Evolutionary conservation across 2,329 filamentous ascomycete species (phyloP).

Genomic region (Ascochyta pisi): DNA sequence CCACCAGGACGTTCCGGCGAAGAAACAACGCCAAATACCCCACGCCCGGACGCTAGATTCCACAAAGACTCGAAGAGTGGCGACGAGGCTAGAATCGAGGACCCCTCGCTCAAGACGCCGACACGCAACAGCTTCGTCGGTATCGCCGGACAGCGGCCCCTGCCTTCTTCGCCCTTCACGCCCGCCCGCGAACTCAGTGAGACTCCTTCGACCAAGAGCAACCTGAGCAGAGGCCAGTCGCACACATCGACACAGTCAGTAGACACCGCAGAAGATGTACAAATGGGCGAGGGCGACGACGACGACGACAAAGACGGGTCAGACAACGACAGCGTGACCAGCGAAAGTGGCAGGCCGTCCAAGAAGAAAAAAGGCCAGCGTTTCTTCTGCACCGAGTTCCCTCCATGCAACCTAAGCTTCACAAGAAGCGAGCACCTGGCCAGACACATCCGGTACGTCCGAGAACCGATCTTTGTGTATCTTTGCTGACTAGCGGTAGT

Average conservation of each 20-base stretch:
- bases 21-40: conserved; percentile 64
- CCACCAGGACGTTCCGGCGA: conserved; percentile 57
- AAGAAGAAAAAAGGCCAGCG: conserved; percentile 98
- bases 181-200: conserved; percentile 56
- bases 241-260: conserved; percentile 67
- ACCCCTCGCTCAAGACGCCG: conserved; percentile 64
- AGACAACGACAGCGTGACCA: conserved; percentile 58
- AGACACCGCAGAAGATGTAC: conserved; percentile 72
- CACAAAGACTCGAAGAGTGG: conserved; percentile 47
- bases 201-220: conserved; percentile 44
- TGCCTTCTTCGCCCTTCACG: conserved; percentile 53
- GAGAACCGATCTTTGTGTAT: background rate
- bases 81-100: conserved; percentile 49
- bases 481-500: conserved; percentile 56
- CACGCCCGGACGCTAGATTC: conserved; percentile 54
- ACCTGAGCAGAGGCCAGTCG: conserved; percentile 63
- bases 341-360: conserved; percentile 72
- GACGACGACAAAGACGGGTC: conserved; percentile 68
- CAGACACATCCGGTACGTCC: conserved; percentile 81
- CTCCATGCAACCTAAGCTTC: conserved; percentile 92
- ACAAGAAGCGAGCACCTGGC: conserved; percentile 95
- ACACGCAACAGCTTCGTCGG: conserved; percentile 63
- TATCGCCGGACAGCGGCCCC: conserved; percentile 54
- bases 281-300: conserved; percentile 75
- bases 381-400: conserved; percentile 95